These are phyloP conservation scores for Hymenoscyphus scutula DNA, from an alignment of 2,329 filamentous ascomycete species.

Conservation along the genomic window DNA sequence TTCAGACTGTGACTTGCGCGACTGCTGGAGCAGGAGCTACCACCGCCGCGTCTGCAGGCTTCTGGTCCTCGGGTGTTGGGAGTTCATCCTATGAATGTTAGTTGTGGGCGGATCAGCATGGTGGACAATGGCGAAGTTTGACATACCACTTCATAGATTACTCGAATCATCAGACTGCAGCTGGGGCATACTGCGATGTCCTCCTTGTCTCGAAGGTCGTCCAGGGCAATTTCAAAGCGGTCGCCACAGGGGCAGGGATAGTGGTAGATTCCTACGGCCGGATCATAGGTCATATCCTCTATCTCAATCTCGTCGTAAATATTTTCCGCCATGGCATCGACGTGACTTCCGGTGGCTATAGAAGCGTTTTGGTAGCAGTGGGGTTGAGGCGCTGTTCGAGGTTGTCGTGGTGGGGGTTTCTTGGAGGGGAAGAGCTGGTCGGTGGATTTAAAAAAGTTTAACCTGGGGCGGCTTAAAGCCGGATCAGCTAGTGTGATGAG, in stretches of 20 bases:
- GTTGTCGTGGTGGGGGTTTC: not conserved
- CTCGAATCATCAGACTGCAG: conserved; percentile 93
- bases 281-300: conserved; percentile 94
- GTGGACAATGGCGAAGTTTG: not conserved
- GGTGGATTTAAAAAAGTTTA: not conserved
- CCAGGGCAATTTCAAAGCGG: conserved; percentile 85
- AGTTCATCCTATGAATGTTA: conserved; percentile 46
- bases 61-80: conserved; percentile 40
- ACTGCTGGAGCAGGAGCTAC: not conserved
- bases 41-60: conserved; percentile 30
- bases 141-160: conserved; percentile 84
- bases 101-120: conserved; percentile 3
- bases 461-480: no score
- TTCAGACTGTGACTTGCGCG: not conserved
- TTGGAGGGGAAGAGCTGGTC: not conserved
- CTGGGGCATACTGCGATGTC: conserved; percentile 97
- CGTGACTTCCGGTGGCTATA: not conserved
- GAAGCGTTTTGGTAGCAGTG: not conserved
- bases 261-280: conserved; percentile 80
- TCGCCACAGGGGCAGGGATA: conserved; percentile 98
- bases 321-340: conserved; percentile 52
- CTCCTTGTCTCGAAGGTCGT: conserved; percentile 80
- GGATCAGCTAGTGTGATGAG: no score
- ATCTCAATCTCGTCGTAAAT: conserved; percentile 99
- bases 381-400: not conserved